phyloP scores from a whole-genome alignment of 441 rosid species.

The Erysimum cheiri region DNA sequence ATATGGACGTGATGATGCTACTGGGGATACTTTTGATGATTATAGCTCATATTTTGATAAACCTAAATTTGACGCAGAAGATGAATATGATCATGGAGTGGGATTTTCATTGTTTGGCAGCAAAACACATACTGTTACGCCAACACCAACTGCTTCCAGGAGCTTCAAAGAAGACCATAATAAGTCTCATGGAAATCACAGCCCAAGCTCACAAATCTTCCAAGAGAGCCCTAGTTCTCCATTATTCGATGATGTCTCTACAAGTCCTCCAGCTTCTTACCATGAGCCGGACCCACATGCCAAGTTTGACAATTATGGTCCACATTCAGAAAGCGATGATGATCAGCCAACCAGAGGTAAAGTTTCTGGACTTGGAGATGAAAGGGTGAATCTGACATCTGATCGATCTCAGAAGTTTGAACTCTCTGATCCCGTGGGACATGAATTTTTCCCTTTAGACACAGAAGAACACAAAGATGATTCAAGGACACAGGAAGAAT shows the following conservation, averaged over 20 bases:
- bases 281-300: constrained; percentile 45
- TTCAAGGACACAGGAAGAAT: constrained; percentile 38
- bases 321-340: constrained; percentile 58
- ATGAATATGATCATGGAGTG: constrained; percentile 42
- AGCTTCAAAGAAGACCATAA: constrained; percentile 42
- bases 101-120: constrained; percentile 49
- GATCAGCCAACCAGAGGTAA: constrained; percentile 47
- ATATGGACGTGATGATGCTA: constrained; percentile 42
- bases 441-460: constrained; percentile 32
- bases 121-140: constrained; percentile 38
- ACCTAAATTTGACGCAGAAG: constrained; percentile 47
- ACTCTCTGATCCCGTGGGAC: constrained; percentile 43
- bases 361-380: constrained; percentile 37
- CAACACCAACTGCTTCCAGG: constrained; percentile 44
- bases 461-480: constrained; percentile 43
- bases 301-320: constrained; percentile 65
- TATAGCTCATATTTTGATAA: constrained; percentile 59
- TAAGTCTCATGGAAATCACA: constrained; percentile 42
- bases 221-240: constrained; percentile 44
- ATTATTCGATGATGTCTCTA: constrained; percentile 49
- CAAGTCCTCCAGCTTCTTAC: constrained; percentile 49
- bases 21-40: constrained; percentile 59
- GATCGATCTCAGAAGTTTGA: constrained; percentile 42
- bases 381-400: constrained; percentile 41
- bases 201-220: constrained; percentile 48